Conservation (phyloP, 306 rosid species). For the Cicer cuneatum region DNA sequence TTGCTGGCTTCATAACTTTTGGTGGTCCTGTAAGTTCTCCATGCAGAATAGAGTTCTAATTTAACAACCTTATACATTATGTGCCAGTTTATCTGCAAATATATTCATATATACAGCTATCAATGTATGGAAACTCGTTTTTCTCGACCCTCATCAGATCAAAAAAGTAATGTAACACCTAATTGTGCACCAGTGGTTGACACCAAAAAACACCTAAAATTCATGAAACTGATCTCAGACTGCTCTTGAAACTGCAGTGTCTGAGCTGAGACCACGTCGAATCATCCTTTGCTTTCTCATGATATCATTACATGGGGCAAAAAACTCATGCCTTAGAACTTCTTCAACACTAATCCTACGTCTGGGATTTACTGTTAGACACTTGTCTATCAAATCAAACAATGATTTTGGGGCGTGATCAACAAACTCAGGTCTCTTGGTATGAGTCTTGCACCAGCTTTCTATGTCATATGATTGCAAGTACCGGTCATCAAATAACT, state of each 20-base stretch:
- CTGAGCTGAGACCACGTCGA: constrained; percentile 36
- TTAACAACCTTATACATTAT: background rate
- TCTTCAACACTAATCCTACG: constrained; percentile 66
- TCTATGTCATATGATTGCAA: constrained; percentile 53
- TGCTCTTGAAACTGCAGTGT: constrained; percentile 30
- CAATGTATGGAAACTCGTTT: background rate
- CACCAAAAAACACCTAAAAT: constrained; percentile 10
- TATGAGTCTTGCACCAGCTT: constrained; percentile 65
- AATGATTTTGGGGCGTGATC: constrained; percentile 57
- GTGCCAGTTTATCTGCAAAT: background rate
- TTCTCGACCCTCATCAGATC: background rate
- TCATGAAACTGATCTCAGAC: constrained; percentile 20
- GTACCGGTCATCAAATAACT: constrained; percentile 51
- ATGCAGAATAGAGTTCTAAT: background rate
- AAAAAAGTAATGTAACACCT: background rate
- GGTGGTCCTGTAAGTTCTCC: constrained; percentile 81
- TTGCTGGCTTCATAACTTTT: constrained; percentile 75
- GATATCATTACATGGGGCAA: constrained; percentile 53
- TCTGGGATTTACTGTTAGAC: constrained; percentile 72
- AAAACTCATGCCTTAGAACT: constrained; percentile 67
- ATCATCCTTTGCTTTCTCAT: constrained; percentile 55
- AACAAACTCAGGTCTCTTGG: constrained; percentile 62
- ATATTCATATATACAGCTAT: constrained; percentile 28
- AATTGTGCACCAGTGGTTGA: background rate
- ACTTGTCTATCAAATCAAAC: constrained; percentile 68